Percentiles rank a stretch among this genome's conserved stretches.
phyloP scores from a whole-genome alignment of 2,329 filamentous ascomycete species.

The Ophiostoma angusticollis region DNA sequence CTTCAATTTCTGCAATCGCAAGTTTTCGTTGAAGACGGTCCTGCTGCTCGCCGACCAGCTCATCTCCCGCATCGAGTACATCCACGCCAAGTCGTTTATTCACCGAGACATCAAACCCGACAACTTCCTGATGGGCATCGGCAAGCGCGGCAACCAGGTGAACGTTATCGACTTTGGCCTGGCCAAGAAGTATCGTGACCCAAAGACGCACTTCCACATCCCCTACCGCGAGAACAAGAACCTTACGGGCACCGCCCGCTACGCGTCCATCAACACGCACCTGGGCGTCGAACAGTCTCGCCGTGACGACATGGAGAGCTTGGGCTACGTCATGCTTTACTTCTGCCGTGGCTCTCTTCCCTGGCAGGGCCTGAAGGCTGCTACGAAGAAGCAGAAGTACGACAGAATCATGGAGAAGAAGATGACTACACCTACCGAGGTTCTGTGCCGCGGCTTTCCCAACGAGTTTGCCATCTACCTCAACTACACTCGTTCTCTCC shows the following conservation, averaged over 20 bases:
- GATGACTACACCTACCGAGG: slow-evolving; percentile 98
- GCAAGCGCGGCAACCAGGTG: slow-evolving; percentile 98
- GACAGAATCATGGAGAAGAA: slow-evolving; percentile 99
- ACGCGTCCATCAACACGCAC: slow-evolving; percentile 98
- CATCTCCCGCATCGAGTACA: slow-evolving; percentile 98
- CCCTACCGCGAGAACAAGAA: slow-evolving; percentile 99
- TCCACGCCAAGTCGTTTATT: slow-evolving; percentile 98
- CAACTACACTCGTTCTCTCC: slow-evolving; percentile 96
- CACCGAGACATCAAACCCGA: slow-evolving; percentile 99
- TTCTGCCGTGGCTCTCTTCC: slow-evolving; percentile 98
- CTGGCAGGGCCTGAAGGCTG: slow-evolving; percentile 75
- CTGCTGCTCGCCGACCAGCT: slow-evolving; percentile 92
- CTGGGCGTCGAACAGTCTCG: slow-evolving; percentile 97
- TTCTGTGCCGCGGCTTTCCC: slow-evolving; percentile 96
- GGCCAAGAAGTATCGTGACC: slow-evolving; percentile 98
- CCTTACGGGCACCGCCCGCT: slow-evolving; percentile 94
- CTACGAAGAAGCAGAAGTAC: slow-evolving; percentile 91
- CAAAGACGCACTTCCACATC: slow-evolving; percentile 99
- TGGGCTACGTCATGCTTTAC: slow-evolving; percentile 99
- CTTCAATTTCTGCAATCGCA: slow-evolving; percentile 99
- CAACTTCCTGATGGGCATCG: slow-evolving; percentile 99
- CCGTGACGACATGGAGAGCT: slow-evolving; percentile 97
- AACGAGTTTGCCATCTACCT: slow-evolving; percentile 99
- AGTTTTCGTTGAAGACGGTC: slow-evolving; percentile 98
- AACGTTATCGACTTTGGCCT: slow-evolving; percentile 98